Evolutionary conservation across 2,329 filamentous ascomycete genomes (phyloP).

Genomic region (Colletotrichum chrysophilum): DNA sequence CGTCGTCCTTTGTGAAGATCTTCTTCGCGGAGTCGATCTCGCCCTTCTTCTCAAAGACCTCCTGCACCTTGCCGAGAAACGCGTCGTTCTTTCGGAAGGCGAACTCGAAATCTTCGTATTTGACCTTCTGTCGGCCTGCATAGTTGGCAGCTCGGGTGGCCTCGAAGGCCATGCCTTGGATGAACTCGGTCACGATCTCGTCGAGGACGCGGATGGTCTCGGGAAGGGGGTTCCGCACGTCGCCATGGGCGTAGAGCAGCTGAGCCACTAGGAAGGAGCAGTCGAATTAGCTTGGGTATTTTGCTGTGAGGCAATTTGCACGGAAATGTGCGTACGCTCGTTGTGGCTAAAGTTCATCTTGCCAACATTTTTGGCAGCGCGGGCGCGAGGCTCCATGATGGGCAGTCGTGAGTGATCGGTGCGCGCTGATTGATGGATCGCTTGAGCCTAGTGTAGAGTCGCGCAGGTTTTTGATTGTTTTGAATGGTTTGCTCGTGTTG

Average conservation of each 20-base stretch:
- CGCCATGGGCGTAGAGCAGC: constrained; percentile 82
- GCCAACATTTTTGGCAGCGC: constrained; percentile 80
- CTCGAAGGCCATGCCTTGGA: constrained; percentile 91
- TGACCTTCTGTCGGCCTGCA: constrained; percentile 92
- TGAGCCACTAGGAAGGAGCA: constrained; percentile 62
- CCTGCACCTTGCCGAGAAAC: constrained; percentile 88
- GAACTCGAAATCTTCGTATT: constrained; percentile 97
- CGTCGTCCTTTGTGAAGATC: constrained; percentile 73
- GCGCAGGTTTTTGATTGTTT: not conserved
- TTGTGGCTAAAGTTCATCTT: constrained; percentile 80
- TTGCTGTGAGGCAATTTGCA: not conserved
- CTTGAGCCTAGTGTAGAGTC: not conserved
- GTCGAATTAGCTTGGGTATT: not conserved
- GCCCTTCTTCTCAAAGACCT: constrained; percentile 87
- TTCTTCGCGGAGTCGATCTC: constrained; percentile 85
- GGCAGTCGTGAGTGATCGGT: not conserved
- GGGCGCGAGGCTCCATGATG: constrained; percentile 77
- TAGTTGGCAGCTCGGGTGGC: constrained; percentile 86
- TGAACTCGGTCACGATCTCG: constrained; percentile 96
- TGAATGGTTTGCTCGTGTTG: no score
- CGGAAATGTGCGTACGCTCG: constrained; percentile 62
- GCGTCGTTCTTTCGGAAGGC: constrained; percentile 83
- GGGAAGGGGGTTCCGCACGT: constrained; percentile 77
- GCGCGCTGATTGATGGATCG: not conserved
- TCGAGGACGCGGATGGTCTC: constrained; percentile 88